Conservation (phyloP, 345 rosid species). For the Eutrema japonicum region DNA sequence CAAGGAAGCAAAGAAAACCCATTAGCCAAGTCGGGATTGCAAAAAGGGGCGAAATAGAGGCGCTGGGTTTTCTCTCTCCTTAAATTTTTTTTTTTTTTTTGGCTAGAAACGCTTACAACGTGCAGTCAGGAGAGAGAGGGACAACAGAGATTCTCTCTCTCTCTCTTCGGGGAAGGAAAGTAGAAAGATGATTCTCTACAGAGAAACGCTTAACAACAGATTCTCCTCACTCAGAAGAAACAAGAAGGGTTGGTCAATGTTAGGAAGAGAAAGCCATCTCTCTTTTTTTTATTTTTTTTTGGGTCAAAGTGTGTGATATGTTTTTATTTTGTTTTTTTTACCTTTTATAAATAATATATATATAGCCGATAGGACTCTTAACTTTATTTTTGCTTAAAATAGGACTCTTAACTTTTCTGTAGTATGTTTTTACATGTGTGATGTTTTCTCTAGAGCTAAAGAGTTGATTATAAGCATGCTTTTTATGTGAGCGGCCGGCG, state of each 20-base stretch:
- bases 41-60: background rate
- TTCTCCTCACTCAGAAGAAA: conserved; percentile 26
- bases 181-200: conserved; percentile 39
- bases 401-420: background rate
- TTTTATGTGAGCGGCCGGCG: too few species aligned
- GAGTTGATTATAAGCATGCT: background rate
- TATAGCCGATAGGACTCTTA: background rate
- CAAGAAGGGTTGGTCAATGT: conserved; percentile 46
- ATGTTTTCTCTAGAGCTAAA: background rate
- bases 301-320: conserved; percentile 26
- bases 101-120: conserved; percentile 31
- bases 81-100: background rate
- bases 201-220: conserved; percentile 36
- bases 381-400: background rate
- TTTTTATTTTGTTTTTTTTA: background rate
- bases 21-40: conserved; percentile 19
- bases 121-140: conserved; percentile 33
- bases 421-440: conserved; percentile 10
- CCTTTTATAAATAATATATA: background rate
- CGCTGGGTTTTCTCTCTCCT: background rate
- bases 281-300: too few species aligned
- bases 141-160: conserved; percentile 32
- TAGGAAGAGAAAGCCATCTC: conserved; percentile 44
- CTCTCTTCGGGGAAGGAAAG: conserved; percentile 18
- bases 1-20: conserved; percentile 23